These are phyloP conservation scores for Coniochaeta sp. DNA, from an alignment of 2,329 filamentous ascomycete species.

Conservation along the genomic window DNA sequence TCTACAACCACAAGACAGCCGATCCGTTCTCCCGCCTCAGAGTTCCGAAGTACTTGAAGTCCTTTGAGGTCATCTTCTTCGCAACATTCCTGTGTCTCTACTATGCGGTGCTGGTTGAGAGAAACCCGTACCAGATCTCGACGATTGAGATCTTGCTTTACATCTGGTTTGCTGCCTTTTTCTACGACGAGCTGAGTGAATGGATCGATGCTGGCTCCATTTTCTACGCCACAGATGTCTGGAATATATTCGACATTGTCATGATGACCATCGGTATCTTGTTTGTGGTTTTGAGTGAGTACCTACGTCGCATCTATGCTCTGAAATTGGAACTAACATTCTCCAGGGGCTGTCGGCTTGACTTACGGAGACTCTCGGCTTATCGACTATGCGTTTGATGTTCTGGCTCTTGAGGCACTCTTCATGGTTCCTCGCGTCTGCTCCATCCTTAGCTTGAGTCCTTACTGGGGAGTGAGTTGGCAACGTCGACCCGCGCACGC, in stretches of 20 bases:
- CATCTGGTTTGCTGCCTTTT: slow-evolving; percentile 80
- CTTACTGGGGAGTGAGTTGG: slow-evolving; percentile 63
- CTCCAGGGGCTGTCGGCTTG: slow-evolving; percentile 58
- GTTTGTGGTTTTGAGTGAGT: slow-evolving; percentile 67
- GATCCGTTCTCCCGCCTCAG: slow-evolving; percentile 69
- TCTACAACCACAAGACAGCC: slow-evolving; percentile 60
- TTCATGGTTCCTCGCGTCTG: slow-evolving; percentile 87
- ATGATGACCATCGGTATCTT: slow-evolving; percentile 68
- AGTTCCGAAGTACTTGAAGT: slow-evolving; percentile 78
- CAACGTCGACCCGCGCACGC: too few species aligned
- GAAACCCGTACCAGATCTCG: slow-evolving; percentile 59
- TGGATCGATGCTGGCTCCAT: slow-evolving; percentile 79
- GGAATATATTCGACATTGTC: slow-evolving; percentile 70
- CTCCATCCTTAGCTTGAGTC: slow-evolving; percentile 77
- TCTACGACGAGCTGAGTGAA: slow-evolving; percentile 80
- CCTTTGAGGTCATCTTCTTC: slow-evolving; percentile 79
- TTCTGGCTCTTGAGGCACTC: slow-evolving; percentile 80
- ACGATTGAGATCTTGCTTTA: slow-evolving; percentile 66
- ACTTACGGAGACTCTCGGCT: slow-evolving; percentile 49
- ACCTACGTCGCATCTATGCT: not conserved
- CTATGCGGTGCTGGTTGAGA: slow-evolving; percentile 75
- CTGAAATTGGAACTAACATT: slow-evolving; percentile 9
- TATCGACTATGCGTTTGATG: slow-evolving; percentile 78
- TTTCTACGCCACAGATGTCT: slow-evolving; percentile 79
- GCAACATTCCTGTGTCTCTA: slow-evolving; percentile 69